A percentile compares a stretch with the other conserved stretches of the same genome.
phyloP scores from a whole-genome alignment of 2,329 filamentous ascomycete species.

The Aspergillus tubingensis region DNA sequence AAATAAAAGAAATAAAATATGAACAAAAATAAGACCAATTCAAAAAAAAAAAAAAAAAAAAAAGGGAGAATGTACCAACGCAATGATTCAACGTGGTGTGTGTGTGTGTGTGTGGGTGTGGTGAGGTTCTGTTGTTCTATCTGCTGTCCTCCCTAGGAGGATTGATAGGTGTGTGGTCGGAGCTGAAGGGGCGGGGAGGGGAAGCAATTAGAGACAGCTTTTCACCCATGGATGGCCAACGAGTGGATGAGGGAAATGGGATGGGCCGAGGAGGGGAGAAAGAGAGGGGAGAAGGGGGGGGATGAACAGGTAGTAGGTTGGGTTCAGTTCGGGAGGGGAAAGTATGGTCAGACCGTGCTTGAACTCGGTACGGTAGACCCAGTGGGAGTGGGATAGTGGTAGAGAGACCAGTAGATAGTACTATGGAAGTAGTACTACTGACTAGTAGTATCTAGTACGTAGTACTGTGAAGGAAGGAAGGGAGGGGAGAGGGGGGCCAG shows the following conservation, averaged over 20 bases:
- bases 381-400: slow-evolving; percentile 3
- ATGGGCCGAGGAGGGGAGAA: slow-evolving; percentile 15
- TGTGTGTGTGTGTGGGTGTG: not conserved
- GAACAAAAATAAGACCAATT: not conserved
- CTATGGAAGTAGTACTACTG: not conserved
- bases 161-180: not conserved
- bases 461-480: not conserved
- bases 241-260: slow-evolving; percentile 8
- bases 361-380: not conserved
- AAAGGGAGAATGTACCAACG: slow-evolving; percentile 4
- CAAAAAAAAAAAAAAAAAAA: not conserved
- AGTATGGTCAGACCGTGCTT: not conserved
- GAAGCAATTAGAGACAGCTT: slow-evolving; percentile 19
- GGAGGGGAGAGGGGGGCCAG: not conserved
- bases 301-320: slow-evolving; percentile 11
- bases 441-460: no score
- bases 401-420: not conserved
- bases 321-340: slow-evolving; percentile 22
- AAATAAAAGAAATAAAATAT: slow-evolving; percentile 5
- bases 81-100: not conserved
- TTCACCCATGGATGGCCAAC: slow-evolving; percentile 13
- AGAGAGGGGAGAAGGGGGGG: no score
- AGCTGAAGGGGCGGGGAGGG: slow-evolving; percentile 8
- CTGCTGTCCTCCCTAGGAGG: not conserved
- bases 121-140: not conserved